Conservation (phyloP, 2,329 filamentous ascomycete species). For the Sporothrix schenckii region DNA sequence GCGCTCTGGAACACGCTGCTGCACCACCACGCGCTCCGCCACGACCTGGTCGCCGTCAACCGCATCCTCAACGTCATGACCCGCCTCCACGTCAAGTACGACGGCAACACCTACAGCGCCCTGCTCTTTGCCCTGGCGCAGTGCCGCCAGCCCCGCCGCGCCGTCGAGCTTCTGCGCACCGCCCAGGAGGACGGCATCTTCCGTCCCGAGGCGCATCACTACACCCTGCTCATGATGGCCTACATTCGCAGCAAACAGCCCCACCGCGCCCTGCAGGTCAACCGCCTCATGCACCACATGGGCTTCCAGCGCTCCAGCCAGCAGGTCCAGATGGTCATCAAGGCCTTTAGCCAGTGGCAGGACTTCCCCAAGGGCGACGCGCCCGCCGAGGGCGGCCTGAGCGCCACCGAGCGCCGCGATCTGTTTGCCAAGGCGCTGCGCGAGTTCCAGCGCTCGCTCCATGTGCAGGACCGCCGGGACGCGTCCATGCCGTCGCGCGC, state of each 20-base stretch:
- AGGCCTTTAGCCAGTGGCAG: conserved; percentile 47
- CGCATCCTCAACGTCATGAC: conserved; percentile 55
- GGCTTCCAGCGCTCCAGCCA: conserved; percentile 50
- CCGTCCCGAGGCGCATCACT: conserved; percentile 53
- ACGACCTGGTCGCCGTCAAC: conserved; percentile 56
- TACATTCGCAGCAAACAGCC: conserved; percentile 53
- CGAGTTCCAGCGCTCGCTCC: conserved; percentile 50
- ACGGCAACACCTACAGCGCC: conserved; percentile 54
- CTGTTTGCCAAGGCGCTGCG: conserved; percentile 43
- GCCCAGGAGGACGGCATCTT: conserved; percentile 52
- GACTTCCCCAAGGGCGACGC: conserved; percentile 38
- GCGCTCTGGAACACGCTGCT: conserved; percentile 80
- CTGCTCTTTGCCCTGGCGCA: conserved; percentile 55
- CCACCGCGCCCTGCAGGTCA: conserved; percentile 48
- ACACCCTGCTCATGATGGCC: conserved; percentile 56
- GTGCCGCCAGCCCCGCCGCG: conserved; percentile 55
- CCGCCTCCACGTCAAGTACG: conserved; percentile 51
- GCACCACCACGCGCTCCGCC: conserved; percentile 65
- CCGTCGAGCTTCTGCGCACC: conserved; percentile 52
- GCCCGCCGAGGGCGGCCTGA: neutral
- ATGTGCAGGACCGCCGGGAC: neutral
- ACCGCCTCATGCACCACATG: conserved; percentile 49
- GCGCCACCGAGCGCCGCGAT: conserved; percentile 36
- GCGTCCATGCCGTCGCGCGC: conserved; percentile 15
- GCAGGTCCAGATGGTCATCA: conserved; percentile 49